Percentiles rank a stretch among this genome's conserved stretches.
These are phyloP conservation scores for Cocos nucifera DNA, from an alignment of 176 grass and related monocot genomes.

Conservation along the genomic window DNA sequence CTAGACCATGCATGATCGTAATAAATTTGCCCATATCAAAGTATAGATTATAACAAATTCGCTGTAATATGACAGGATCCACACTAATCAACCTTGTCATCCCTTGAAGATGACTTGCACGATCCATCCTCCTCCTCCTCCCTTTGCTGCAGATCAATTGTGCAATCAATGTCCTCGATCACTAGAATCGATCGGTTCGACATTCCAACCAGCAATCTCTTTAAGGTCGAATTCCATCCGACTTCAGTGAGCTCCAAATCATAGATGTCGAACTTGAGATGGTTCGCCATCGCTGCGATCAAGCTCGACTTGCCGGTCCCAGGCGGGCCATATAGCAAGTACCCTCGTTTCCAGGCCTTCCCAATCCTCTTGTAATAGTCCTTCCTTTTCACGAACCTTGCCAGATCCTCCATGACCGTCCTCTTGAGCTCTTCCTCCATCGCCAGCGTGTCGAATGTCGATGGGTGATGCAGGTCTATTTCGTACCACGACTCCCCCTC, in stretches of 20 bases:
- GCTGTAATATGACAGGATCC: not conserved
- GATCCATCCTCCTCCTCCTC: constrained; percentile 23
- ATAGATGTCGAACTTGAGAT: constrained; percentile 91
- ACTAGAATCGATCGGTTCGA: constrained; percentile 73
- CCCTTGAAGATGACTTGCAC: not conserved
- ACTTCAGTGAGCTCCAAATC: constrained; percentile 89
- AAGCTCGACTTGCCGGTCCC: constrained; percentile 94
- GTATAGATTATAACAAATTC: too few species aligned
- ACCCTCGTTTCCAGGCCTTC: constrained; percentile 89
- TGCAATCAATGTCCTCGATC: constrained; percentile 86
- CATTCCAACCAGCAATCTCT: constrained; percentile 61
- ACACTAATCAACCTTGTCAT: constrained; percentile 47
- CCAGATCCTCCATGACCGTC: constrained; percentile 60
- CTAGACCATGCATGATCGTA: too few species aligned
- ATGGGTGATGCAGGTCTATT: constrained; percentile 71
- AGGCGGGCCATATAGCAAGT: constrained; percentile 70
- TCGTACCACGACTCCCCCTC: constrained; percentile 53
- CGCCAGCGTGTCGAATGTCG: constrained; percentile 68
- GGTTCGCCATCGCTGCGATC: constrained; percentile 83
- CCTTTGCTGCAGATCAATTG: constrained; percentile 50
- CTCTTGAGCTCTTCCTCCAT: constrained; percentile 55
- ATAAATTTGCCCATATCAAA: too few species aligned
- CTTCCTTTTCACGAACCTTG: constrained; percentile 59
- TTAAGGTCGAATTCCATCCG: constrained; percentile 44
- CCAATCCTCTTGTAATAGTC: constrained; percentile 84